Conservation (phyloP, 495 filamentous ascomycete species). For the Aspergillus saccharolyticus region DNA sequence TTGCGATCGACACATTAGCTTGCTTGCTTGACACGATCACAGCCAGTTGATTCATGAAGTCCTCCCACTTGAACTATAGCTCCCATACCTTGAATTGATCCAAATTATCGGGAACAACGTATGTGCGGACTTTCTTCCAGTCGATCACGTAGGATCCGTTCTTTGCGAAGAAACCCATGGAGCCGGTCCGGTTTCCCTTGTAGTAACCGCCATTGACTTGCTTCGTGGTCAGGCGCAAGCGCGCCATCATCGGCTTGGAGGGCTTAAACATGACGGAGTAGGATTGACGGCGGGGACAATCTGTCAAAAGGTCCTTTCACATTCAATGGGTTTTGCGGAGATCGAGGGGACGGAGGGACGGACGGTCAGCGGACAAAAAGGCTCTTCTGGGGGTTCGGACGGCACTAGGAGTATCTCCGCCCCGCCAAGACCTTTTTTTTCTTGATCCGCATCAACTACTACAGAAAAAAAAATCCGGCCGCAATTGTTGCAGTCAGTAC, state of each 20-base stretch:
- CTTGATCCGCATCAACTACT: slow-evolving; percentile 19
- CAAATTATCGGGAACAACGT: slow-evolving; percentile 67
- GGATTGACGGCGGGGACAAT: too few relatives aligned
- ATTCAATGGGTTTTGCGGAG: neutral
- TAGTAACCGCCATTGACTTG: slow-evolving; percentile 89
- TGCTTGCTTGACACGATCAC: too few relatives aligned
- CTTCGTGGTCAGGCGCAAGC: slow-evolving; percentile 82
- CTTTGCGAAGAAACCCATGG: slow-evolving; percentile 81
- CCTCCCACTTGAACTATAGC: too few relatives aligned
- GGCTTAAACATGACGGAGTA: slow-evolving; percentile 59
- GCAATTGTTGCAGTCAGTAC: neutral
- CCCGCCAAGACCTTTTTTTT: slow-evolving; percentile 41
- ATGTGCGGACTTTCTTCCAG: slow-evolving; percentile 83
- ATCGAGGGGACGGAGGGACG: slow-evolving; percentile 5
- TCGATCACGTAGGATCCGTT: slow-evolving; percentile 80
- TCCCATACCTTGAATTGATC: slow-evolving; percentile 63
- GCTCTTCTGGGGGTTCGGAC: slow-evolving; percentile 18
- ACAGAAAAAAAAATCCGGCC: slow-evolving; percentile 27
- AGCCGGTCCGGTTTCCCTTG: slow-evolving; percentile 87
- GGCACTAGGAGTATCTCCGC: slow-evolving; percentile 28
- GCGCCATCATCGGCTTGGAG: slow-evolving; percentile 60
- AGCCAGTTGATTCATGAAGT: too few relatives aligned
- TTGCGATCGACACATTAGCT: slow-evolving; percentile 14
- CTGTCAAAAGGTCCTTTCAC: too few relatives aligned
- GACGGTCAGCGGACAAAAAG: slow-evolving; percentile 11